Conservation (phyloP, 2,329 filamentous ascomycete genomes). For the Pyrenochaeta sp. region DNA sequence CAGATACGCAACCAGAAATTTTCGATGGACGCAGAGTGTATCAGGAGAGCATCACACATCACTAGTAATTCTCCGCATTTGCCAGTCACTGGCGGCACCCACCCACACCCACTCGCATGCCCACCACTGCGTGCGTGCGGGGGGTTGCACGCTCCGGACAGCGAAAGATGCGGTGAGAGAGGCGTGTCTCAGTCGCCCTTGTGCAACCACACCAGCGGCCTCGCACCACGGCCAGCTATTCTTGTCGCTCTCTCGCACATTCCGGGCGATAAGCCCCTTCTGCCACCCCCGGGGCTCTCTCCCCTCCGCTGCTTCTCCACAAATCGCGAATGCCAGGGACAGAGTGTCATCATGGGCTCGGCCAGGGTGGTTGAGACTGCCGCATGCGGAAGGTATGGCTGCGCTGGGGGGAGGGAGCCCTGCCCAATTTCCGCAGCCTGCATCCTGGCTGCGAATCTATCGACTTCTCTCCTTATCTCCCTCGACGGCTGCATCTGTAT, state of each 20-base stretch:
- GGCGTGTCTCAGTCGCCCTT: constrained; percentile 22
- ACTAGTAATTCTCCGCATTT: constrained; percentile 16
- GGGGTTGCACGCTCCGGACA: constrained; percentile 19
- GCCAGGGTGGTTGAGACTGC: constrained; percentile 11
- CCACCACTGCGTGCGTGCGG: constrained; percentile 21
- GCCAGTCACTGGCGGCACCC: constrained; percentile 9
- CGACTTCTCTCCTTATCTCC: constrained; percentile 18
- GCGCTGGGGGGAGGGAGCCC: neutral
- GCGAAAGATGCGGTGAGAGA: constrained; percentile 9
- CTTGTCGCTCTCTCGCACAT: constrained; percentile 23
- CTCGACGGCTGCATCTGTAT: constrained; percentile 1
- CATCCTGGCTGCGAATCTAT: constrained; percentile 21
- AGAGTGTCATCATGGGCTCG: constrained; percentile 4
- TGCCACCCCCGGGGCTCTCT: too few relatives aligned
- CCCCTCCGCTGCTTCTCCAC: constrained; percentile 20
- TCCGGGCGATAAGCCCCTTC: constrained; percentile 25
- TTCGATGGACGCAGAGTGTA: constrained; percentile 11
- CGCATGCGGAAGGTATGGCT: constrained; percentile 18
- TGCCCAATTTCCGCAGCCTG: constrained; percentile 14
- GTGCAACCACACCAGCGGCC: constrained; percentile 18
- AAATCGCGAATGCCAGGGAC: constrained; percentile 10
- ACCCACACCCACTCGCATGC: constrained; percentile 23
- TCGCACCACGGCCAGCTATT: constrained; percentile 18
- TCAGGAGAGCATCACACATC: constrained; percentile 23
- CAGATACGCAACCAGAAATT: constrained; percentile 22